Base-by-base conservation (phyloP, 2,329 filamentous ascomycete genomes). In the Fusarium sp. region DNA sequence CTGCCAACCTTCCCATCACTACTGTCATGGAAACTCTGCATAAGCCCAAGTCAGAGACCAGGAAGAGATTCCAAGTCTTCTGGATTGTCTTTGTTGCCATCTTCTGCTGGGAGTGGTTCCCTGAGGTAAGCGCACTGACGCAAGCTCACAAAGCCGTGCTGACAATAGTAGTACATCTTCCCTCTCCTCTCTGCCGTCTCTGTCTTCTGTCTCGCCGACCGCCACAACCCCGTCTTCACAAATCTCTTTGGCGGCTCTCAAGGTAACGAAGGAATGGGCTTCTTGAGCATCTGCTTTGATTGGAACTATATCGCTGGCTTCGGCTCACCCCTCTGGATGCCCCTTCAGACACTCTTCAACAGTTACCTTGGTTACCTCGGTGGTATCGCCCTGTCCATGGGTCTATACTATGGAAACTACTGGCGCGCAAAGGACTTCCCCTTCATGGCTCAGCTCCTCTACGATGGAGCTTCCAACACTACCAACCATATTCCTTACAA, bases 31-130 rank as follows among this genome's bases (percentile, higher is more conserved):
- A 81, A 61, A 80, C 72, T 5, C 51, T 81, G 15, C 79, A 81
- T 26, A 73, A 74, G 39, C 68, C 75, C 39, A 62, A 61, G 14
- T 80, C 70, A 0, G 80, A 82, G 36, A 83, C 81, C 4, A 82
- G 80, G 51, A 80, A 81, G 61, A 80, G 81, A 3, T 75, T 87
- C 42, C 79, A 79, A 28, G 74, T 83, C 18, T 87, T 86, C 64
- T 82, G 82, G 77, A 72, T 79, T 38, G 75, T 83, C 48, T 83
- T 83, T 70, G 64, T 75, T 1, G 78, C 75, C 48, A 79, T 86
- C 42, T 83, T 86, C 51, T 70, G 83, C 36, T 88, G 86, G 82
- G 86, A 87, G 57, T 60, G 58, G 57, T 56, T 73, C n/a, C 71
- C 71, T 0, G 71, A 73, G 15, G 65, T 68, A 39, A 9, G 53